A percentile compares a stretch with the other conserved stretches of the same genome.
Conservation (phyloP, 75 land plant species). For the Pinus albicaulis region DNA sequence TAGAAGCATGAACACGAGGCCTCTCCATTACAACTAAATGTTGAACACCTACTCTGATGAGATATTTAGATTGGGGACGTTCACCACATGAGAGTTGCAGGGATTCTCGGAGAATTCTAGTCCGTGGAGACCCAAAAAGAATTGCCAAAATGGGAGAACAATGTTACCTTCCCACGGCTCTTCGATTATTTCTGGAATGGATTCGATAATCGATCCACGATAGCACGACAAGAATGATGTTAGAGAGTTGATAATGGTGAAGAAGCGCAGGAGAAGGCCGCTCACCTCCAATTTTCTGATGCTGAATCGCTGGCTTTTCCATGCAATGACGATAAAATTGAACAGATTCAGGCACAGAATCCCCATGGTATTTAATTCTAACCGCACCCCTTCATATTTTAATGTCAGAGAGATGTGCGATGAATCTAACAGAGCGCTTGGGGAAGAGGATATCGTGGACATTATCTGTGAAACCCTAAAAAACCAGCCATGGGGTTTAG, state of each 20-base stretch:
- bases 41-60: too few species aligned
- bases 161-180: too few species aligned
- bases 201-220: background rate
- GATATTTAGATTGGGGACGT: too few species aligned
- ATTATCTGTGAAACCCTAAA: slow-evolving; percentile 4
- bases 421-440: background rate
- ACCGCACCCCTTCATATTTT: background rate
- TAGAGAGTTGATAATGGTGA: slow-evolving; percentile 6
- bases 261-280: slow-evolving; percentile 4
- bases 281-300: background rate
- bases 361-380: slow-evolving; percentile 3
- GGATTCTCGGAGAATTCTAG: too few species aligned
- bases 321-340: background rate
- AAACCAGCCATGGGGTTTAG: background rate
- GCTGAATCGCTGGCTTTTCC: slow-evolving; percentile 8
- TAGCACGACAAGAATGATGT: background rate
- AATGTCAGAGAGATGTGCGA: background rate
- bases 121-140: too few species aligned
- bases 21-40: too few species aligned
- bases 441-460: background rate
- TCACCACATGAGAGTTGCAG: too few species aligned
- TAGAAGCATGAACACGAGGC: too few species aligned
- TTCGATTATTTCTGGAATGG: background rate
- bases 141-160: too few species aligned
- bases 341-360: background rate